Base-by-base conservation (phyloP, 1,139 yeast genomes). In the Pichia inconspicua region DNA sequence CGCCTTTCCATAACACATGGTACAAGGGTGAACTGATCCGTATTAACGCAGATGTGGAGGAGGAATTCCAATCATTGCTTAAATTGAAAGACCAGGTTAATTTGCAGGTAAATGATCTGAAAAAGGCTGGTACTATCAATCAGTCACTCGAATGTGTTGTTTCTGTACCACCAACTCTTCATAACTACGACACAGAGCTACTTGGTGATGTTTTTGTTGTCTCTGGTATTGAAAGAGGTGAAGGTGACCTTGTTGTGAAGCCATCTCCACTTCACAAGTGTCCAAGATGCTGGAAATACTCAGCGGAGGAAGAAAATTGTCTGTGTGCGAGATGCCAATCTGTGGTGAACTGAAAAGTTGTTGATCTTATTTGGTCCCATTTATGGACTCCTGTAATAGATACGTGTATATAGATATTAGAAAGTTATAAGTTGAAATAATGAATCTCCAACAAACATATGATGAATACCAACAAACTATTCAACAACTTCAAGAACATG, bases 261-360 rank as follows among this genome's bases (percentile, higher is more conserved):
- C 1, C 56, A 77, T 3, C 30, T 14, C 3, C 22, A 27, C 38
- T 46, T 10, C 43, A 41, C 25, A 41, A 88, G 59, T 92, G 98
- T 63, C 95, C 96, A 2, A 75, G 98, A 61, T 92, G 98, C 65
- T 92, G 98, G 98, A 87, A 87, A 60, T 81, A 68, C 60, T 77
- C 77, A 15, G 72, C 95, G 0, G 64, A 63, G 0, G 59, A 55
- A 0, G 80, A 74, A 42, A 80, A 78, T 15, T 61, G 62, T 2
- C 69, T 90, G 32, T 92, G 98, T 63, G 50, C 51, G 0, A 77
- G 94, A 56, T 90, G 97, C 67, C 78, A 75, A 10, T 65, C 65
- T 1, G 81, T 70, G 41, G 53, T 61, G 17, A 12, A 25, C 40
- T 17, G 30, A 41, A 35, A 17, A 3, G 22, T 14, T 17, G 22